Evolutionary conservation across 1,139 yeast genomes (phyloP).

Genomic region (Magnusiomyces paraingens): DNA sequence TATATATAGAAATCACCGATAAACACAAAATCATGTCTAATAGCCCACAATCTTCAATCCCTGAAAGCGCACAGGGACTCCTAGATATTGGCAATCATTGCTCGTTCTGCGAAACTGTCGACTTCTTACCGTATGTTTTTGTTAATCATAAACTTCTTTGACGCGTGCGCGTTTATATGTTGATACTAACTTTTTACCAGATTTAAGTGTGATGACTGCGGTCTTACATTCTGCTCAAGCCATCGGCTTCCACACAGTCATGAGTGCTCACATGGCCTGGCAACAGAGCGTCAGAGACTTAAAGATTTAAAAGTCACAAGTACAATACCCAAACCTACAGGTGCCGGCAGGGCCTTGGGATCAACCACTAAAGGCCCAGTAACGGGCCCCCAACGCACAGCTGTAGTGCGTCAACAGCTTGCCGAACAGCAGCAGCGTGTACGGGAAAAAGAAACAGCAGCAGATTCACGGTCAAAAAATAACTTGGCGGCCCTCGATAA

Average conservation of each 20-base stretch:
- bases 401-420: not conserved
- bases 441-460: not conserved
- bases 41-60: not conserved
- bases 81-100: slow-evolving; percentile 54
- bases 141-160: not conserved
- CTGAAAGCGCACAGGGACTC: slow-evolving; percentile 31
- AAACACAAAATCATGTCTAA: slow-evolving; percentile 1
- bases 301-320: slow-evolving; percentile 1
- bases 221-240: slow-evolving; percentile 41
- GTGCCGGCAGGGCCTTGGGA: not conserved
- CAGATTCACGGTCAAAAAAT: slow-evolving; percentile 7
- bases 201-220: slow-evolving; percentile 48
- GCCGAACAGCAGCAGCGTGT: not conserved
- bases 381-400: not conserved
- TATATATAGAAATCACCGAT: not conserved
- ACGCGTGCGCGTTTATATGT: too few relatives aligned
- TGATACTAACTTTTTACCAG: not conserved
- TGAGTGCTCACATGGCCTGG: slow-evolving; percentile 31
- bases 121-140: slow-evolving; percentile 42
- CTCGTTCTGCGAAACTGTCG: slow-evolving; percentile 43
- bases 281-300: not conserved
- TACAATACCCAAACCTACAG: slow-evolving; percentile 4
- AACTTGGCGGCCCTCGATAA: slow-evolving; percentile 13
- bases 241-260: slow-evolving; percentile 46
- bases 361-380: not conserved